Evolutionary conservation across 179 eudicot species (phyloP), one percentile per base, ranked within the genome.

Genomic region (Silene coronaria): DNA sequence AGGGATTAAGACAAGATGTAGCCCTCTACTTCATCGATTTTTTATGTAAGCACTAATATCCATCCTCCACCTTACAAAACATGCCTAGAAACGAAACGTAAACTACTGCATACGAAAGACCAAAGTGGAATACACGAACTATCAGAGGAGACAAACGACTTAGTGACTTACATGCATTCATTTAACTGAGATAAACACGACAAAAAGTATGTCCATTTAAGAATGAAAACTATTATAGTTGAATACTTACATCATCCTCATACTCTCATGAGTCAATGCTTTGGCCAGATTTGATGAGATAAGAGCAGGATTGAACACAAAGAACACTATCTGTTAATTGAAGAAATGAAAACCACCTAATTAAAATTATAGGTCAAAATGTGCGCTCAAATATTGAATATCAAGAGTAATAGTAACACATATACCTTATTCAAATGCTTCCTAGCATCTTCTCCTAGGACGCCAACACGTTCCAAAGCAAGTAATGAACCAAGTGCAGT

Each of bases 391-490:
- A 8, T 2, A 68, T 2, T 19, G 9, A 3, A 1, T 21, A 42
- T 2, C 9, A 23, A 48, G 23, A 34, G 53, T 26, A 75, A 55
- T 19, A 36, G 22, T 55, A 19, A 17, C 21, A 63, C 12, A 42
- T 14, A 34, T 73, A 46, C 81, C 81, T 79, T 79, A 64, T 79
- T 79, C 69, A 79, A 61, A n/a, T 79, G 74, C 51, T 74, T 79
- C 70, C 81, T 62, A 19, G 81, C 77, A 61, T 60, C 77, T 6
- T 59, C 57, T 21, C 81, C 75, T 11, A 79, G 74, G 27, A 79
- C n/a, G n/a, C 75, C 67, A 32, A 79, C 64, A 59, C 60, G 69
- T 19, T 79, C 78, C 36, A 74, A 46, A 16, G 81, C 81, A 30
- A 79, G 81, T 19, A 75, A 46, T 10, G 70, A 68, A 32, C 81